phyloP scores from a whole-genome alignment of 345 rosid genomes.

The Hibiscus tridactylites region DNA sequence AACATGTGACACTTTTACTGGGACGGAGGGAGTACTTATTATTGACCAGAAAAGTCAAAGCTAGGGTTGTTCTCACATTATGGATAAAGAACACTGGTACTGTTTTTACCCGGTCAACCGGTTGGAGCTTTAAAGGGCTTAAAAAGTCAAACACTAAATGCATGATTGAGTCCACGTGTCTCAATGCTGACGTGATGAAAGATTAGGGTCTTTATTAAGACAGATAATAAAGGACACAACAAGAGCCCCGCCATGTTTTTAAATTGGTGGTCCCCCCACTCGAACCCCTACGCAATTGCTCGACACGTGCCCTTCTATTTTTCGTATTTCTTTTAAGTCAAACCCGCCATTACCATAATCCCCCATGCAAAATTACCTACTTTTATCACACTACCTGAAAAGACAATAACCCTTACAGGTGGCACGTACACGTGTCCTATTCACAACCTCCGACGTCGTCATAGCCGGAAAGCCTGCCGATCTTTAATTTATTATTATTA shows the following conservation, averaged over 20 bases:
- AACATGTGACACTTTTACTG: too few relatives aligned
- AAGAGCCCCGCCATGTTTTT: not conserved
- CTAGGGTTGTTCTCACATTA: not conserved
- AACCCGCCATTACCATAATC: not conserved
- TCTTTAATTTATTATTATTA: too few relatives aligned
- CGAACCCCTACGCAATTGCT: not conserved
- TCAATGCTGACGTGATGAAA: not conserved
- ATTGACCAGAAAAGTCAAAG: not conserved
- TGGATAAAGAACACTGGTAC: not conserved
- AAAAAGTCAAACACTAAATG: not conserved
- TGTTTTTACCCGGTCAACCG: constrained; percentile 9
- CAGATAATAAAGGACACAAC: not conserved
- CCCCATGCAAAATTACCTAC: not conserved
- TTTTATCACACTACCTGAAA: not conserved
- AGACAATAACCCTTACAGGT: not conserved
- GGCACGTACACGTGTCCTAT: not conserved
- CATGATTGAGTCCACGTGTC: constrained; percentile 34
- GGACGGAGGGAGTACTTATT: too few relatives aligned
- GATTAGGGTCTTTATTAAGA: too few relatives aligned
- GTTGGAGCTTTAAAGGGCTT: not conserved
- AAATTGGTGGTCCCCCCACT: not conserved
- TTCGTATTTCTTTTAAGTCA: not conserved
- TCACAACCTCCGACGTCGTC: not conserved
- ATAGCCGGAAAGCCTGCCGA: not conserved
- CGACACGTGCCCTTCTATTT: not conserved